These are phyloP conservation scores for Aureobasidium vineae DNA, from an alignment of 2,329 filamentous ascomycete species.

Conservation along the genomic window DNA sequence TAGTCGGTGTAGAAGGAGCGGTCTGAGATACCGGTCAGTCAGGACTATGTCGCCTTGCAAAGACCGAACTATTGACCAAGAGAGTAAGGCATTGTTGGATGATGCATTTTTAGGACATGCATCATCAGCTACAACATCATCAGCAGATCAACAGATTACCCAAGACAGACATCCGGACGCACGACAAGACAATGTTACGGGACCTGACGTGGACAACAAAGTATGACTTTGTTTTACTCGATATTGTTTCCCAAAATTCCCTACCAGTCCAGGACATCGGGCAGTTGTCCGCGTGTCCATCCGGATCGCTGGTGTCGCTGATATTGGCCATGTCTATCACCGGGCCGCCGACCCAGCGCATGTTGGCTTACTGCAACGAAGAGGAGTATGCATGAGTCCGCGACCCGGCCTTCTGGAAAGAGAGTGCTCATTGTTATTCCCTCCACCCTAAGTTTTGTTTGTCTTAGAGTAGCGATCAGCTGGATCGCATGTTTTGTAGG, in stretches of 20 bases:
- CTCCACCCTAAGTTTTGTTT: not conserved
- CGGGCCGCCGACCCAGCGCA: constrained; percentile 7
- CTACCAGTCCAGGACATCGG: not conserved
- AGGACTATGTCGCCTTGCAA: not conserved
- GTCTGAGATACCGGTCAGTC: not conserved
- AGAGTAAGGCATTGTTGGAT: not conserved
- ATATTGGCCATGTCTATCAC: not conserved
- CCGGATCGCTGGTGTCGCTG: constrained; percentile 6
- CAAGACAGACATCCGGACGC: not conserved
- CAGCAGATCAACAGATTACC: not conserved
- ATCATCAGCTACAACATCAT: not conserved
- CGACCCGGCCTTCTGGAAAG: not conserved
- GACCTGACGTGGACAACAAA: not conserved
- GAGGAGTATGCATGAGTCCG: constrained; percentile 7
- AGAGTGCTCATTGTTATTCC: not conserved
- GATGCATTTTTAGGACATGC: not conserved
- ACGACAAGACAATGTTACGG: not conserved
- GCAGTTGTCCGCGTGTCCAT: not conserved
- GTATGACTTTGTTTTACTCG: not conserved
- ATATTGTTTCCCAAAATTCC: not conserved
- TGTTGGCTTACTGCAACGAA: constrained; percentile 2
- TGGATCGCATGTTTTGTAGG: not conserved
- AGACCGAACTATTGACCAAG: not conserved
- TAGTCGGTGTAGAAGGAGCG: constrained; percentile 14
- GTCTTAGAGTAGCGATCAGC: not conserved